phyloP scores from a whole-genome alignment of 208 protist species.

The Trypanosoma boissoni region DNA sequence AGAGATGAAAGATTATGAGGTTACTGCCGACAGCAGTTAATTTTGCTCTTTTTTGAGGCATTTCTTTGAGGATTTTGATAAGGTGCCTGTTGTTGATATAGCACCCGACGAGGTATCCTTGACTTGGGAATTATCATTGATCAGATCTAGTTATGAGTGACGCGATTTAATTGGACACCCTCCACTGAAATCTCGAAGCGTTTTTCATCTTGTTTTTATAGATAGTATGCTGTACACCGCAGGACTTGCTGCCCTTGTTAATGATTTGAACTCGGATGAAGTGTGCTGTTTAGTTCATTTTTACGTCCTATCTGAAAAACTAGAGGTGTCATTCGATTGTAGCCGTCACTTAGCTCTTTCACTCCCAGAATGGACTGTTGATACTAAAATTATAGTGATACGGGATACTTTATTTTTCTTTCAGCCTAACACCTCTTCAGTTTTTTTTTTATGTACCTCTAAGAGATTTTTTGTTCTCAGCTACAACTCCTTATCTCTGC shows the following conservation, averaged over 20 bases:
- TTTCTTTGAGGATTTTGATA: constrained; percentile 17
- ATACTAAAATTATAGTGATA: constrained; percentile 3
- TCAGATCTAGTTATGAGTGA: neutral
- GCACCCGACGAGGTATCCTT: neutral
- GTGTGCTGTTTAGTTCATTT: constrained; percentile 14
- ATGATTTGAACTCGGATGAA: constrained; percentile 2
- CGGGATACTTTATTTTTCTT: constrained; percentile 6
- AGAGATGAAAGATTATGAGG: neutral
- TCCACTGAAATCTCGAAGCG: neutral
- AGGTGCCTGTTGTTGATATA: neutral
- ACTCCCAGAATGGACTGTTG: constrained; percentile 7
- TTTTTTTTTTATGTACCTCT: neutral
- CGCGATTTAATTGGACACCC: constrained; percentile 8
- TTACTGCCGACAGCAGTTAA: neutral
- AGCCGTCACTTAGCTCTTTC: neutral
- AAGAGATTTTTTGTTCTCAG: neutral
- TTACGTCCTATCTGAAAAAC: neutral
- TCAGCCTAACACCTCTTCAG: constrained; percentile 2
- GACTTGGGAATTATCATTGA: neutral
- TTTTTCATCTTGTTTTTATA: constrained; percentile 10
- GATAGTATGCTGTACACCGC: neutral
- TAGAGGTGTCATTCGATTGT: neutral
- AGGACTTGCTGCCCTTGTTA: constrained; percentile 14
- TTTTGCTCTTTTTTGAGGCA: constrained; percentile 4
- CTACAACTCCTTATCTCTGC: neutral